Evolutionary conservation across 2,329 filamentous ascomycete genomes (phyloP), one percentile per base, ranked within the genome.

Genomic region (Aspergillus ochraceoroseus): DNA sequence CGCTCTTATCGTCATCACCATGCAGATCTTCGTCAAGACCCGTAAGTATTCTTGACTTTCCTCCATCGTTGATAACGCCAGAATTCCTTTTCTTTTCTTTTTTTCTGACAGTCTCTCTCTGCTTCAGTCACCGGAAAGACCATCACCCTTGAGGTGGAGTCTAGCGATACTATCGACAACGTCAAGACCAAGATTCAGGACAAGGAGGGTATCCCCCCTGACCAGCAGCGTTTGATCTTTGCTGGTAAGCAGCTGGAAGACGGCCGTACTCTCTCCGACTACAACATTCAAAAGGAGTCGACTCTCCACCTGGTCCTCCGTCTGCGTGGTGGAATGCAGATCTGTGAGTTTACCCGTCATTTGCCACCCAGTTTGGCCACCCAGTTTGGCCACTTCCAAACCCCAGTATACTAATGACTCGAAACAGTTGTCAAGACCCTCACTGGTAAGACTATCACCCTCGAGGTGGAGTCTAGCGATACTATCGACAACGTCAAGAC

Each of bases 21-120:
- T 95, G 89, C 89, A 95, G 79, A 95, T 95, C 77, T 95, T 95
- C 71, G 89, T 95, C 62, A 95, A 95, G 83, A 95, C 88, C 58
- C 79, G 83, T 87, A 75, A 78, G 83, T 83, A 59, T 23, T 48
- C 52, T 23, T n/a, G 31, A 17, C 1, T 15, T 13, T 26, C 12
- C 55, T 60, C 55, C 60, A 57, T 51, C 54, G 53, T 54, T 51
- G 43, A 44, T 52, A 45, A 48, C 43, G 45, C 46, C 41, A n/a
- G n/a, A n/a, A n/a, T n/a, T n/a, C n/a, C n/a, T n/a, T n/a, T n/a
- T n/a, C n/a, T n/a, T n/a, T n/a, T n/a, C n/a, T n/a, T n/a, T n/a
- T n/a, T n/a, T n/a, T n/a, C n/a, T n/a, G n/a, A n/a, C n/a, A n/a
- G 51, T 28, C 29, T 33, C 8, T 33, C 18, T 32, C 30, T 52